Base-by-base conservation (phyloP, 495 filamentous ascomycete genomes). In the Aspergillus carlsbadensis region DNA sequence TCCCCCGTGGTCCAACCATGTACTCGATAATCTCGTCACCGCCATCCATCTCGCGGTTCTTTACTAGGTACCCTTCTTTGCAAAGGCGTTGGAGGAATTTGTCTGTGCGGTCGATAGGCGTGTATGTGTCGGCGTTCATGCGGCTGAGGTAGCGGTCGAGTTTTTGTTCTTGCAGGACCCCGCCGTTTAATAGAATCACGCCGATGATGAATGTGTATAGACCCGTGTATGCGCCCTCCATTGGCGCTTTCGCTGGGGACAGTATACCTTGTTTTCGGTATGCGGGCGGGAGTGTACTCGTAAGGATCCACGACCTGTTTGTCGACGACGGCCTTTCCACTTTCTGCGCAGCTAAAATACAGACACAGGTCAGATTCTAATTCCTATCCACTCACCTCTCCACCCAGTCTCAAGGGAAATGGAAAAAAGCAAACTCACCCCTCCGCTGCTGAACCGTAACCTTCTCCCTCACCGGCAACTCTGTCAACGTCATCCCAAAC, bases 401-500 rank as follows among this genome's bases (percentile, higher is more conserved):
- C 4, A 50, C 35, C 4, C n/a, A 33, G 8, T 15, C 10, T 8
- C 26, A 52, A 59, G 20, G 17, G 51, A 48, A 14, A 52, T 34
- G 2, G 10, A 42, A 41, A 40, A 41, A 7, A 36, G 41, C 15
- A 41, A 40, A 67, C 77, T 76, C 82, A 87, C 85, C 89, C 82
- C 83, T 86, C 74, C 81, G 88, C 43, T 95, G 84, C 18, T 78
- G 80, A 56, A 96, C 66, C 13, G 86, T 89, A 13, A 84, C 76
- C 71, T 92, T 95, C 69, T 98, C 94, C 62, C 78, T 83, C 18
- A 76, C 74, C 0, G 92, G 92, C 51, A 96, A 75, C 70, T 95
- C 92, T 1, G 78, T 75, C 80, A 97, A 82, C 68, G 91, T 82
- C 89, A 96, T 94, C 4, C 92, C 92, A 65, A 96, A 96, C 7